Evolutionary conservation across 2,329 filamentous ascomycete species (phyloP).

Genomic region (Bipolaris zeicola): DNA sequence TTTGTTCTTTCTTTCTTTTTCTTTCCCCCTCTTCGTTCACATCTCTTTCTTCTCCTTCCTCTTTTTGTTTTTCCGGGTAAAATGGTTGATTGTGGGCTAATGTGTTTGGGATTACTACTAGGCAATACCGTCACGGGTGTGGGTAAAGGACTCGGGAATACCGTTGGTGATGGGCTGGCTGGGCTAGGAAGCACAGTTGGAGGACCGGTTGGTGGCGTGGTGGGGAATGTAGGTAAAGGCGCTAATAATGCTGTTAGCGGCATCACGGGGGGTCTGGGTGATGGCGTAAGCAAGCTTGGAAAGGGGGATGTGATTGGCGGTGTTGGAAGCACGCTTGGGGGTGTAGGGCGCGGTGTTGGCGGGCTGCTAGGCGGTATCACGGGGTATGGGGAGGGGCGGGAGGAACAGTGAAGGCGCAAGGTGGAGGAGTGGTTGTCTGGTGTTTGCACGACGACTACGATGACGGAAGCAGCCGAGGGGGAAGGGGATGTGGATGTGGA

Average conservation of each 20-base stretch:
- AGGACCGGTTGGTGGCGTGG: constrained; percentile 49
- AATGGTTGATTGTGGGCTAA: too few relatives aligned
- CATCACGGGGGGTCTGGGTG: constrained; percentile 51
- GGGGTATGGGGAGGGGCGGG: constrained; percentile 27
- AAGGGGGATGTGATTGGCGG: constrained; percentile 54
- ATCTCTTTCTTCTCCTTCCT: too few relatives aligned
- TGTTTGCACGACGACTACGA: not conserved
- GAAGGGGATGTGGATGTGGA: not conserved
- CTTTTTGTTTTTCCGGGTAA: too few relatives aligned
- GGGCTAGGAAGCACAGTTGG: constrained; percentile 47
- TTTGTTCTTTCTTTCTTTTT: not conserved
- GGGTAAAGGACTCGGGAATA: constrained; percentile 43
- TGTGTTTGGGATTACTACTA: not conserved
- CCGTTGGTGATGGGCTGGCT: constrained; percentile 47
- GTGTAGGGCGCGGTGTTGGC: constrained; percentile 47
- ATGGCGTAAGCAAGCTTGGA: constrained; percentile 53
- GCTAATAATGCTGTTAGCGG: constrained; percentile 50
- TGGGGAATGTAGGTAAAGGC: constrained; percentile 52
- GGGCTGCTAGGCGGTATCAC: constrained; percentile 45
- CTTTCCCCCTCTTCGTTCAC: too few relatives aligned
- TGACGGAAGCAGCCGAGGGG: not conserved
- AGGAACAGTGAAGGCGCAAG: constrained; percentile 27
- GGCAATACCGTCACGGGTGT: constrained; percentile 48
- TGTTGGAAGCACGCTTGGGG: constrained; percentile 50
- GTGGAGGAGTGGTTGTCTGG: constrained; percentile 15